Conservation (phyloP, 2,329 filamentous ascomycete species). For the Claviceps cyperi region DNA sequence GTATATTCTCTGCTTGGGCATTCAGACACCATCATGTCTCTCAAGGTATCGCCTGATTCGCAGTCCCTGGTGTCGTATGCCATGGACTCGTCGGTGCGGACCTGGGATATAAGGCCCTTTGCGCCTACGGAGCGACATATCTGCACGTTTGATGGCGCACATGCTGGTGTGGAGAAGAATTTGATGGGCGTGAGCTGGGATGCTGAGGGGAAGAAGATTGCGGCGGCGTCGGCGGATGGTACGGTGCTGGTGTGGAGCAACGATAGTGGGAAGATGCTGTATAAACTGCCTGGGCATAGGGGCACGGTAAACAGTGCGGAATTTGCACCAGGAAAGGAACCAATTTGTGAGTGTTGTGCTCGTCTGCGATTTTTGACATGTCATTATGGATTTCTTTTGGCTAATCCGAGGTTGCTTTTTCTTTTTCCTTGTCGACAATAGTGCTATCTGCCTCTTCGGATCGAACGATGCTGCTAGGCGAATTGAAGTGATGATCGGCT, state of each 20-base stretch:
- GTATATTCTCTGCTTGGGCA: conserved; percentile 83
- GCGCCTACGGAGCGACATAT: conserved; percentile 76
- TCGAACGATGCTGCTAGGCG: conserved; percentile 68
- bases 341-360: conserved; percentile 55
- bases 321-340: conserved; percentile 72
- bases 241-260: conserved; percentile 85
- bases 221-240: conserved; percentile 77
- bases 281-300: conserved; percentile 91
- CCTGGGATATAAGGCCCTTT: conserved; percentile 94
- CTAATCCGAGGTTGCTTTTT: conserved; percentile 18
- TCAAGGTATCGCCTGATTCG: conserved; percentile 83
- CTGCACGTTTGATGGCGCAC: conserved; percentile 83
- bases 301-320: conserved; percentile 91
- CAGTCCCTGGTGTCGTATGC: conserved; percentile 82
- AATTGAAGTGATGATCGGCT: conserved; percentile 39
- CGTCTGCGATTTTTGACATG: neutral
- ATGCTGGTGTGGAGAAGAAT: conserved; percentile 79
- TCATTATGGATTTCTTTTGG: neutral
- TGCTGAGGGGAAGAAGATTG: conserved; percentile 69
- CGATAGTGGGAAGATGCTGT: conserved; percentile 75
- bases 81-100: conserved; percentile 85
- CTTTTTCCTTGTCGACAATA: conserved; percentile 22
- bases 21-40: conserved; percentile 78
- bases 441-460: conserved; percentile 87
- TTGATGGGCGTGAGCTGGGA: conserved; percentile 86